Base-by-base conservation (phyloP, 805 yeast species). In the Lipomyces spencermartinsiae region DNA sequence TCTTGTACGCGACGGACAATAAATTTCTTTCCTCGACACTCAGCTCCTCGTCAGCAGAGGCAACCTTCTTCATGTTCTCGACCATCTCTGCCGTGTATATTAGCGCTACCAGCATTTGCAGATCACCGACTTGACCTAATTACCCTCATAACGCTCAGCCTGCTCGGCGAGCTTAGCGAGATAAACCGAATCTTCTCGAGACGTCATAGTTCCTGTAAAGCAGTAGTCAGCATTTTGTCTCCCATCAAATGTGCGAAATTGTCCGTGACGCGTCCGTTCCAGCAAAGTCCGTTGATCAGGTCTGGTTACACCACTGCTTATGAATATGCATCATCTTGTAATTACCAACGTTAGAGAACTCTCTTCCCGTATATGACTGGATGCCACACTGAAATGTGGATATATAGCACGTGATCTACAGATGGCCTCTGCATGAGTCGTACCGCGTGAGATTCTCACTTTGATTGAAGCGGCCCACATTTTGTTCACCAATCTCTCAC, bases 111-210 rank as follows among this genome's bases (percentile, higher is more conserved):
- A 43, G 1, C 16, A 37, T 6, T 43, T 0, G 22, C 49, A 43
- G 25, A 43, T 43, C 22, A 19, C 22, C 49, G 22, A 43, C 7
- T 7, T 6, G 1, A 5, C 1, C n/a, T 4, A 53, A 98, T 92
- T 93, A 85, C 94, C 98, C 85, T 95, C 98, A 81, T 93, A 95
- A 84, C 98, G 96, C 85, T 95, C 99, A 78, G 98, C 98, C 85
- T 94, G 98, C 84, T 94, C 98, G 78, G 98, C 97, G 80, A 95
- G 89, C 81, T 95, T 94, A 82, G 98, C 98, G 79, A 95, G 88
- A 82, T 92, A 92, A 77, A 92, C 97, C 76, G 96, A 90, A 84
- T 92, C 93, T 88, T 93, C 97, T 71, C 73, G 70, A 51, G 71
- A 56, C 33, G 71, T 53, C 66, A 66, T 63, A n/a, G 1, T 58